phyloP scores from a whole-genome alignment of 345 rosid genomes.

The Populus euphratica region DNA sequence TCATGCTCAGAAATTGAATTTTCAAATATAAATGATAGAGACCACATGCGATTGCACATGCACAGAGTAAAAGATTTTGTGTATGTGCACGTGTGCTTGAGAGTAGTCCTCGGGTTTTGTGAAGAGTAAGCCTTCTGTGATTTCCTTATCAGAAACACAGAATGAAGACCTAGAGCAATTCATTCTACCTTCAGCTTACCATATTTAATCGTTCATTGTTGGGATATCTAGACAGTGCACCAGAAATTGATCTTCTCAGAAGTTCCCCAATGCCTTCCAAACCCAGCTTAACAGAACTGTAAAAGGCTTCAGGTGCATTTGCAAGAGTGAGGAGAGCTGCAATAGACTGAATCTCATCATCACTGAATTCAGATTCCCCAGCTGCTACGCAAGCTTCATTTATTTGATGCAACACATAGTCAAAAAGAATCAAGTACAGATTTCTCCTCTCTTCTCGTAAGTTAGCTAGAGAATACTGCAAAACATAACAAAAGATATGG shows the following conservation, averaged over 20 bases:
- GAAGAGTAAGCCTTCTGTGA: no score
- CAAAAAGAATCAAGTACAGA: constrained; percentile 80
- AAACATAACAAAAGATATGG: constrained; percentile 1
- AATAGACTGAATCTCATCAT: constrained; percentile 83
- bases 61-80: not conserved
- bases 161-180: not conserved
- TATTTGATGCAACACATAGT: constrained; percentile 78
- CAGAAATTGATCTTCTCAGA: constrained; percentile 78
- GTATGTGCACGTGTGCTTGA: no score
- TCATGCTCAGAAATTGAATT: no score
- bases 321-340: constrained; percentile 76
- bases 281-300: constrained; percentile 91
- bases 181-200: constrained; percentile 42
- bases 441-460: constrained; percentile 89
- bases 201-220: constrained; percentile 75
- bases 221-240: constrained; percentile 73
- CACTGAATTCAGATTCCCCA: constrained; percentile 78
- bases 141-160: no score
- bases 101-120: no score
- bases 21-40: no score
- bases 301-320: constrained; percentile 95
- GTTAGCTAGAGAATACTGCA: constrained; percentile 87
- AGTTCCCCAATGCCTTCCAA: constrained; percentile 93
- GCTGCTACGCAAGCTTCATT: constrained; percentile 70
- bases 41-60: no score